These are phyloP conservation scores for Botrytis pseudocinerea DNA, from an alignment of 2,329 filamentous ascomycete genomes.

Conservation along the genomic window DNA sequence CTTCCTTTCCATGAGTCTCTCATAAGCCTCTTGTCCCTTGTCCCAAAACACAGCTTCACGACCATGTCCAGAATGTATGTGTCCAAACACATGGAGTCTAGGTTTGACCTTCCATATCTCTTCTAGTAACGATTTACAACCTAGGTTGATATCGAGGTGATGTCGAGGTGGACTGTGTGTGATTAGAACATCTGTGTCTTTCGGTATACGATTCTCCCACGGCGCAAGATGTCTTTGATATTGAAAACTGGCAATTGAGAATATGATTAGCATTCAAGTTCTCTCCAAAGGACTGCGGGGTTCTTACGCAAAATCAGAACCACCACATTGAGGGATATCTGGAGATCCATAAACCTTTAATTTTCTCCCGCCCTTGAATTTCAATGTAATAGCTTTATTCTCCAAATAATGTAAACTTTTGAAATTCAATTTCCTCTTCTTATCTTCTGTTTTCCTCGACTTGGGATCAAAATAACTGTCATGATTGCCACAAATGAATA, in stretches of 20 bases:
- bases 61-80: conserved; percentile 64
- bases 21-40: conserved; percentile 49
- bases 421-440: conserved; percentile 60
- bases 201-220: conserved; percentile 61
- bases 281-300: not conserved
- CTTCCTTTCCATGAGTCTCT: conserved; percentile 38
- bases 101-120: conserved; percentile 63
- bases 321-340: conserved; percentile 76
- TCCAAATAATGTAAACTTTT: conserved; percentile 74
- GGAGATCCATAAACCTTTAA: conserved; percentile 79
- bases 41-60: conserved; percentile 62
- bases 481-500: conserved; percentile 85
- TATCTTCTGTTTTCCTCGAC: conserved; percentile 59
- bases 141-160: conserved; percentile 54
- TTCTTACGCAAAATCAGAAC: conserved; percentile 60
- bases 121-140: conserved; percentile 57
- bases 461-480: conserved; percentile 79
- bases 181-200: conserved; percentile 61
- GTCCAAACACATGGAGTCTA: conserved; percentile 64
- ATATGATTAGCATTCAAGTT: not conserved
- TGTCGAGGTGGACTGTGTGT: conserved; percentile 65
- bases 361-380: conserved; percentile 58
- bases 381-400: conserved; percentile 63
- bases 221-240: conserved; percentile 58
- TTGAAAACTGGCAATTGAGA: conserved; percentile 51